Evolutionary conservation across 148 eudicot species (phyloP).

Genomic region (Amaranthus hypochondriacus): DNA sequence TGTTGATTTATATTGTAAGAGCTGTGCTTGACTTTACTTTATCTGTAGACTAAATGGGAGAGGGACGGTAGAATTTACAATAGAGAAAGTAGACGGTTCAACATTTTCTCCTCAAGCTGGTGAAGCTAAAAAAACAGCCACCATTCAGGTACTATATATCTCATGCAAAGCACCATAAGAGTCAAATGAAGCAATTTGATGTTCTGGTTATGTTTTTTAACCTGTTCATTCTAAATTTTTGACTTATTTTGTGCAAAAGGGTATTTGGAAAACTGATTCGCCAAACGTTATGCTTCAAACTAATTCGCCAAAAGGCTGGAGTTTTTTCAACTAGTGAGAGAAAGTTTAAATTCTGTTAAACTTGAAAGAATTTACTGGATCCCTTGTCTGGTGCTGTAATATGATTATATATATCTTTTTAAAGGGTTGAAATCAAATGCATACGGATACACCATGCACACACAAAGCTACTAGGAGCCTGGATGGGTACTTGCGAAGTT

Average conservation of each 20-base stretch:
- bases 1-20: background rate
- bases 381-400: background rate
- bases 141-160: conserved; percentile 54
- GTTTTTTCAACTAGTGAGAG: background rate
- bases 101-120: conserved; percentile 75
- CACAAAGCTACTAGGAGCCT: background rate
- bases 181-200: background rate
- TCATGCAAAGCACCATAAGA: background rate
- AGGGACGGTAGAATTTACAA: conserved; percentile 66
- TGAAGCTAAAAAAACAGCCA: conserved; percentile 57
- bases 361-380: conserved; percentile 3
- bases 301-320: background rate
- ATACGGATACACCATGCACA: background rate
- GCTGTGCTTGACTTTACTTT: background rate
- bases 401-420: background rate
- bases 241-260: too few species aligned
- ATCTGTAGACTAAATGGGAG: conserved; percentile 66
- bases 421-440: background rate
- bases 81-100: conserved; percentile 85
- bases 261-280: too few species aligned
- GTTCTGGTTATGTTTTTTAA: background rate
- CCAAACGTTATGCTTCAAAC: background rate
- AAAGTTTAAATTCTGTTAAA: background rate
- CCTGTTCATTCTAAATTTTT: background rate
- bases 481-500: background rate